These are phyloP conservation scores for Saccharomycopsis amapae DNA, from an alignment of 805 yeast species.

Conservation along the genomic window DNA sequence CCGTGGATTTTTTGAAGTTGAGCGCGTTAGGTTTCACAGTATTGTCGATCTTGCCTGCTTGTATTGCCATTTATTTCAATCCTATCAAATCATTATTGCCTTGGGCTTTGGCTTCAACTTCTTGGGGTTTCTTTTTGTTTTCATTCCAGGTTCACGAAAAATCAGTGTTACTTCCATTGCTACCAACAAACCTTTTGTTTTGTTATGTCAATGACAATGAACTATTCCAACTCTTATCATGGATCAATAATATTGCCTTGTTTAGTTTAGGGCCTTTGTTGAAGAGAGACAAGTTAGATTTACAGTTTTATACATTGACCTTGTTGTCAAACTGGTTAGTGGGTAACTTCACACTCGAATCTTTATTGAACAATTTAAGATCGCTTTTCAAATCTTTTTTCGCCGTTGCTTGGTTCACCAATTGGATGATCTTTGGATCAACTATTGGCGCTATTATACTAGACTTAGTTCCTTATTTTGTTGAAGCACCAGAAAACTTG, in stretches of 20 bases:
- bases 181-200: conserved; percentile 71
- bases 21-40: conserved; percentile 50
- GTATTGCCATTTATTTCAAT: conserved; percentile 40
- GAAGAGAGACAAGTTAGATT: conserved; percentile 59
- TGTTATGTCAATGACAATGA: conserved; percentile 41
- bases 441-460: conserved; percentile 44
- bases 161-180: conserved; percentile 75
- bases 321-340: conserved; percentile 72
- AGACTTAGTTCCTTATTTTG: conserved; percentile 46
- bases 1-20: conserved; percentile 50
- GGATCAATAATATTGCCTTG: conserved; percentile 80
- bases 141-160: conserved; percentile 97
- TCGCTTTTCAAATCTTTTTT: conserved; percentile 35
- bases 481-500: conserved; percentile 47
- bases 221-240: conserved; percentile 64
- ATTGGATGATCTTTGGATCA: conserved; percentile 42
- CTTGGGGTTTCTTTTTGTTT: conserved; percentile 84
- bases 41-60: conserved; percentile 48
- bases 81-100: conserved; percentile 42
- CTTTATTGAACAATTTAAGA: conserved; percentile 34
- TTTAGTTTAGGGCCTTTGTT: conserved; percentile 88
- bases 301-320: conserved; percentile 64
- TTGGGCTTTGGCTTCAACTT: conserved; percentile 74
- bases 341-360: conserved; percentile 50
- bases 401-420: conserved; percentile 46